These are phyloP conservation scores for Coemansia sp. DNA, from an alignment of 192 early-diverging fungal species.

Conservation along the genomic window DNA sequence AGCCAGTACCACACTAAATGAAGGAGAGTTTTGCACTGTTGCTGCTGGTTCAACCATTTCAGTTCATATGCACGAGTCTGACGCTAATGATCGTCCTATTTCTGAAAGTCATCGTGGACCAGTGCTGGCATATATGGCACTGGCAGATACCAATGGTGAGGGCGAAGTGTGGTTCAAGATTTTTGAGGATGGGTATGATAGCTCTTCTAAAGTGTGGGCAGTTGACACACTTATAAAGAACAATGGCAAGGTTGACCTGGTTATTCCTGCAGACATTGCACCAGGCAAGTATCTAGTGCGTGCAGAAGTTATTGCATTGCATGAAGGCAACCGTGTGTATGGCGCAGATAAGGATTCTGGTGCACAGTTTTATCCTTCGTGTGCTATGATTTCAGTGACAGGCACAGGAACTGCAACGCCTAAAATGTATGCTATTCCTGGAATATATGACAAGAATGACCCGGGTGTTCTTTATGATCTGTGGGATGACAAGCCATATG, in stretches of 20 bases:
- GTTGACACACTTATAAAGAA: slow-evolving; percentile 18
- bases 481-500: slow-evolving; percentile 4
- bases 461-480: slow-evolving; percentile 13
- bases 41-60: slow-evolving; percentile 18
- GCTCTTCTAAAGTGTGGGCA: slow-evolving; percentile 28
- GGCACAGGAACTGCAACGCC: slow-evolving; percentile 14
- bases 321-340: slow-evolving; percentile 9
- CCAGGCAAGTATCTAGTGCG: slow-evolving; percentile 27
- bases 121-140: slow-evolving; percentile 30
- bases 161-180: slow-evolving; percentile 34
- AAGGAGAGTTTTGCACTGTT: slow-evolving; percentile 10
- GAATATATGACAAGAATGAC: slow-evolving; percentile 18
- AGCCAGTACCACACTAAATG: background rate
- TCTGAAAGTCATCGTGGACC: slow-evolving; percentile 19
- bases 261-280: slow-evolving; percentile 20
- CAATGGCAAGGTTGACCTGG: slow-evolving; percentile 21
- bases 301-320: slow-evolving; percentile 22
- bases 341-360: background rate
- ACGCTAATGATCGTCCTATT: background rate
- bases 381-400: slow-evolving; percentile 4
- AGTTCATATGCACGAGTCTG: slow-evolving; percentile 16
- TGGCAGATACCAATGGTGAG: slow-evolving; percentile 8
- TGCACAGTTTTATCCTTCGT: slow-evolving; percentile 20
- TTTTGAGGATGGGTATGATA: slow-evolving; percentile 31
- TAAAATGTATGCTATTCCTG: slow-evolving; percentile 15